Percentiles rank a stretch among this genome's conserved stretches.
Evolutionary conservation across 192 early-diverging fungal species (phyloP).

Genomic region (Entomortierella chlamydospora): DNA sequence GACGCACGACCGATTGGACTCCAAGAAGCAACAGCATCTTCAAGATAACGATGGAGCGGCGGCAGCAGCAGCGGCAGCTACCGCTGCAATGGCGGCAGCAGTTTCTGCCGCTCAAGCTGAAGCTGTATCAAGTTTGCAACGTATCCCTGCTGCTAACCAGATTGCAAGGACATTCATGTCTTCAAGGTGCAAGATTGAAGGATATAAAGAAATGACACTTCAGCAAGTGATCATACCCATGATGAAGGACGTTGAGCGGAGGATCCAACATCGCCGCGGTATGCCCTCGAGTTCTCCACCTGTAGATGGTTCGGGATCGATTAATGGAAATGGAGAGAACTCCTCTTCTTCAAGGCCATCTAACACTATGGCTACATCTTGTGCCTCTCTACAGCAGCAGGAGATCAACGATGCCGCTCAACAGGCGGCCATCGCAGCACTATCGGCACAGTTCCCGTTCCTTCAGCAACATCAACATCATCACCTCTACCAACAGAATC

Average conservation of each 20-base stretch:
- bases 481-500: not conserved
- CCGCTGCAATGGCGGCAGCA: constrained; percentile 49
- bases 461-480: constrained; percentile 34
- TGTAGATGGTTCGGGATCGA: not conserved
- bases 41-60: constrained; percentile 38
- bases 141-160: constrained; percentile 47
- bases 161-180: constrained; percentile 52
- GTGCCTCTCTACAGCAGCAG: constrained; percentile 26
- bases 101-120: constrained; percentile 50
- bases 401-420: constrained; percentile 48
- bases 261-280: constrained; percentile 39
- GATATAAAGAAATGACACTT: constrained; percentile 43
- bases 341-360: constrained; percentile 8
- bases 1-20: constrained; percentile 41
- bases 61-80: constrained; percentile 35
- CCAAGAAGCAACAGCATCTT: constrained; percentile 44
- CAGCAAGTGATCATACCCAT: constrained; percentile 36
- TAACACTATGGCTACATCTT: not conserved
- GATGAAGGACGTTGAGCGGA: constrained; percentile 47
- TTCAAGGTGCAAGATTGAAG: constrained; percentile 40
- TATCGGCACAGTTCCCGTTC: constrained; percentile 42
- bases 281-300: constrained; percentile 6
- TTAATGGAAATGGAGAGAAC: not conserved
- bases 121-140: constrained; percentile 50
- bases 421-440: constrained; percentile 40